Evolutionary conservation across 805 yeast species (phyloP).

Genomic region (Candida multigemmis): DNA sequence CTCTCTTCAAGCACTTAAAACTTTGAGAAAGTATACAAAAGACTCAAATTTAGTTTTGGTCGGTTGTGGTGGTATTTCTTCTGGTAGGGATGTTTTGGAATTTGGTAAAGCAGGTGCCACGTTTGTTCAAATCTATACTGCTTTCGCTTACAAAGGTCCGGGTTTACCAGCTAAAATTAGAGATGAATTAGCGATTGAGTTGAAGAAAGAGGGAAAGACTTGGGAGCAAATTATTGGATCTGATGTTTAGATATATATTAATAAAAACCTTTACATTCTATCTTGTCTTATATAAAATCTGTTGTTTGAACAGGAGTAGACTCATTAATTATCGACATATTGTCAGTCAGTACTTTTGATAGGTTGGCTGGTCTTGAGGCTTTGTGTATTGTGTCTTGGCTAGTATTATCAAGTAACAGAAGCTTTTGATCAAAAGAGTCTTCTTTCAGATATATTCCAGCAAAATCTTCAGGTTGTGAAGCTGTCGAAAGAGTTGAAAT

Average conservation of each 20-base stretch:
- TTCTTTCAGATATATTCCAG: too few relatives aligned
- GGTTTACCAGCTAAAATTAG: conserved; percentile 50
- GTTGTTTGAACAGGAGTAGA: too few relatives aligned
- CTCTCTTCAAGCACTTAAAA: conserved; percentile 60
- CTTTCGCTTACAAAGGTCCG: conserved; percentile 90
- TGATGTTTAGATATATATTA: conserved; percentile 32
- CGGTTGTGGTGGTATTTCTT: conserved; percentile 93
- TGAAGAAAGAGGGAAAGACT: conserved; percentile 65
- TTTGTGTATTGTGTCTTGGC: too few relatives aligned
- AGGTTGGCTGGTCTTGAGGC: too few relatives aligned
- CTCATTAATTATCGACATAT: too few relatives aligned
- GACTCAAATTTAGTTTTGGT: conserved; percentile 65
- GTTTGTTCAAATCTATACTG: conserved; percentile 80
- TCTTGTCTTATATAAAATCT: too few relatives aligned
- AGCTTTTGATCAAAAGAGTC: too few relatives aligned
- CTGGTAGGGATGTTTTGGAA: conserved; percentile 82
- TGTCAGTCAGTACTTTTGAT: too few relatives aligned
- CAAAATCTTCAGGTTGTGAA: too few relatives aligned
- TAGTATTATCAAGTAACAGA: too few relatives aligned
- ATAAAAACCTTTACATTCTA: too few relatives aligned
- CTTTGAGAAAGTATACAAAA: conserved; percentile 69
- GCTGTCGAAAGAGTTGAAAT: too few relatives aligned
- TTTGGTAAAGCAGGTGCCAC: conserved; percentile 92
- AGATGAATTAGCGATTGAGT: conserved; percentile 34
- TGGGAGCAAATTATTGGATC: conserved; percentile 77